Evolutionary conservation across 108 stramenopile species (phyloP).

Genomic region (Seminavis robusta): DNA sequence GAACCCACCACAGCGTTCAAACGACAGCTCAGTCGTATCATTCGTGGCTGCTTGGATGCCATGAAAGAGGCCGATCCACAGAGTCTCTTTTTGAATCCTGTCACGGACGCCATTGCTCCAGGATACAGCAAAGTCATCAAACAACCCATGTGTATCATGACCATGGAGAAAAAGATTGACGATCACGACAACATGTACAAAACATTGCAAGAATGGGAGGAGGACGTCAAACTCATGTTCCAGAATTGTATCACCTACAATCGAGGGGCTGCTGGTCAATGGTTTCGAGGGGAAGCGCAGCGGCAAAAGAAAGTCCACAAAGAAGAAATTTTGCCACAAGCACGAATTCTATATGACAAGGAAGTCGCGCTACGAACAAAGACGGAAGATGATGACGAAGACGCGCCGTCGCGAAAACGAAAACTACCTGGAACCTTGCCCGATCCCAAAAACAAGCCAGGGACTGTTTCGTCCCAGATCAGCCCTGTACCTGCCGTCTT

Average conservation of each 20-base stretch:
- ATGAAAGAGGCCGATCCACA: slow-evolving; percentile 83
- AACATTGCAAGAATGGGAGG: slow-evolving; percentile 57
- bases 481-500: too few species aligned
- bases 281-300: slow-evolving; percentile 79
- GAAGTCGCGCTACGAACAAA: slow-evolving; percentile 61
- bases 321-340: slow-evolving; percentile 65
- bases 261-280: slow-evolving; percentile 64
- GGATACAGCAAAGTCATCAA: slow-evolving; percentile 74
- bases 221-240: slow-evolving; percentile 84
- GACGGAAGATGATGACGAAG: slow-evolving; percentile 42
- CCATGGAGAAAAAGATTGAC: slow-evolving; percentile 72
- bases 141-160: slow-evolving; percentile 79
- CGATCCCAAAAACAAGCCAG: neutral
- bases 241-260: slow-evolving; percentile 84
- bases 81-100: slow-evolving; percentile 79
- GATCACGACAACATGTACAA: slow-evolving; percentile 54
- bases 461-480: too few species aligned
- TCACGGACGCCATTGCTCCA: slow-evolving; percentile 87
- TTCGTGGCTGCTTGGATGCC: slow-evolving; percentile 56
- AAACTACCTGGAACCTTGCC: slow-evolving; percentile 24
- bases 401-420: slow-evolving; percentile 28
- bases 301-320: slow-evolving; percentile 74
- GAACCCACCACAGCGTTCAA: slow-evolving; percentile 38
- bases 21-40: slow-evolving; percentile 64
- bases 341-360: slow-evolving; percentile 41